phyloP scores from a whole-genome alignment of 164 flowering plant genomes.

The Liriodendron chinense region DNA sequence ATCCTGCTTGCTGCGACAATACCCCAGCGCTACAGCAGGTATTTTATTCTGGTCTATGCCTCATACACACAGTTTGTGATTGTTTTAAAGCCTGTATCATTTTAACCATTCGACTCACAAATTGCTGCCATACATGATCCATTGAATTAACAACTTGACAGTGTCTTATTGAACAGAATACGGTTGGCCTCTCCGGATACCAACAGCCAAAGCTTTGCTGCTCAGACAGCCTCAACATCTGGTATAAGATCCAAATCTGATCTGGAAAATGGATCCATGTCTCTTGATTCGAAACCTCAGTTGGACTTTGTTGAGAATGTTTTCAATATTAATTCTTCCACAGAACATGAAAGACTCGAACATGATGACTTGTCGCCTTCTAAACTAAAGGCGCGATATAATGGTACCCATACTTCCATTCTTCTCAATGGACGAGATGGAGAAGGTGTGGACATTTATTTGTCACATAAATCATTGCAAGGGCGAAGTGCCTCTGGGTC shows the following conservation, averaged over 20 bases:
- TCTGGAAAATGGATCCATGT: constrained; percentile 29
- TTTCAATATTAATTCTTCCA: constrained; percentile 32
- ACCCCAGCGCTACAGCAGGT: constrained; percentile 52
- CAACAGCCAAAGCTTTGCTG: constrained; percentile 34
- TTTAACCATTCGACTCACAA: no score
- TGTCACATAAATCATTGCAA: constrained; percentile 20
- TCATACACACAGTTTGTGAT: background rate
- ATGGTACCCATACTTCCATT: constrained; percentile 27
- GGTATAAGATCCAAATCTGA: constrained; percentile 44
- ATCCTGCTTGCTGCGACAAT: constrained; percentile 28
- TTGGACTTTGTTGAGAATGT: constrained; percentile 45
- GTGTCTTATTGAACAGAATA: constrained; percentile 41
- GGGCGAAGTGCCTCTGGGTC: constrained; percentile 33
- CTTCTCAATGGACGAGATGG: constrained; percentile 22
- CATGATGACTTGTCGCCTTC: constrained; percentile 29
- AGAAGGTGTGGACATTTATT: constrained; percentile 22
- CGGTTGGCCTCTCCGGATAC: constrained; percentile 35
- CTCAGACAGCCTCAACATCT: constrained; percentile 41
- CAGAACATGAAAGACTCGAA: constrained; percentile 35
- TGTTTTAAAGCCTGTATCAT: no score
- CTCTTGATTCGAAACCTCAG: constrained; percentile 8
- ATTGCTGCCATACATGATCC: background rate
- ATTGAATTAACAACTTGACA: constrained; percentile 3
- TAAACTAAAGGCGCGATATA: constrained; percentile 18
- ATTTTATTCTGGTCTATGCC: constrained; percentile 11